Percentiles rank a stretch among this genome's conserved stretches.
phyloP scores from a whole-genome alignment of 2,329 filamentous ascomycete species.

The Colletotrichum salicis region DNA sequence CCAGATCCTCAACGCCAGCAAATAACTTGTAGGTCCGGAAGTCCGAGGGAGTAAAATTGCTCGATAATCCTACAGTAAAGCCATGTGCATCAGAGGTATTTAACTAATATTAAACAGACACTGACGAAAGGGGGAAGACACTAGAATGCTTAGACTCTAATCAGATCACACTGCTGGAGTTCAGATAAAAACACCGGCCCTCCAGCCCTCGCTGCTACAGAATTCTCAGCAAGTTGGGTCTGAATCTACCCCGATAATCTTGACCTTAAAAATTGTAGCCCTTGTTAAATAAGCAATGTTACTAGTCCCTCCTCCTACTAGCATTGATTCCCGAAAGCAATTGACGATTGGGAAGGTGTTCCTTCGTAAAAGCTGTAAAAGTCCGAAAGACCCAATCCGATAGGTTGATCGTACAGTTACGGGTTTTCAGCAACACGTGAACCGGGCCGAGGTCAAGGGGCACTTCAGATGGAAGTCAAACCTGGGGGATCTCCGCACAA shows the following conservation, averaged over 20 bases:
- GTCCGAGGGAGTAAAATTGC: too few species aligned
- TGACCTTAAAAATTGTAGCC: background rate
- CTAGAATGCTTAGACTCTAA: too few species aligned
- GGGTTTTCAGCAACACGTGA: background rate
- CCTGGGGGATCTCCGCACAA: background rate
- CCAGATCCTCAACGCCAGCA: too few species aligned
- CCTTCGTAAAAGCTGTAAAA: background rate
- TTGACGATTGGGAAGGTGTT: background rate
- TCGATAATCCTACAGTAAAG: too few species aligned
- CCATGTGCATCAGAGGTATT: too few species aligned
- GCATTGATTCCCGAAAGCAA: background rate
- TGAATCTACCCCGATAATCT: background rate
- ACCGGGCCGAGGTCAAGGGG: slow-evolving; percentile 3
- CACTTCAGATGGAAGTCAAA: slow-evolving; percentile 6
- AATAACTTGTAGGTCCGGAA: too few species aligned
- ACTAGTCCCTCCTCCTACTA: background rate
- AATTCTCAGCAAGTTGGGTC: too few species aligned
- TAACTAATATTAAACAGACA: too few species aligned
- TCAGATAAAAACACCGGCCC: too few species aligned
- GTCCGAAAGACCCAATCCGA: background rate
- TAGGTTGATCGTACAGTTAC: background rate
- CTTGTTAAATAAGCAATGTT: background rate
- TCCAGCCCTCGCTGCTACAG: too few species aligned
- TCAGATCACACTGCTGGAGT: too few species aligned
- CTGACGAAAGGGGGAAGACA: too few species aligned